Percentiles rank a stretch among this genome's conserved stretches.
These are phyloP conservation scores for Colletotrichum endophyticum DNA, from an alignment of 2,329 filamentous ascomycete genomes.

Conservation along the genomic window DNA sequence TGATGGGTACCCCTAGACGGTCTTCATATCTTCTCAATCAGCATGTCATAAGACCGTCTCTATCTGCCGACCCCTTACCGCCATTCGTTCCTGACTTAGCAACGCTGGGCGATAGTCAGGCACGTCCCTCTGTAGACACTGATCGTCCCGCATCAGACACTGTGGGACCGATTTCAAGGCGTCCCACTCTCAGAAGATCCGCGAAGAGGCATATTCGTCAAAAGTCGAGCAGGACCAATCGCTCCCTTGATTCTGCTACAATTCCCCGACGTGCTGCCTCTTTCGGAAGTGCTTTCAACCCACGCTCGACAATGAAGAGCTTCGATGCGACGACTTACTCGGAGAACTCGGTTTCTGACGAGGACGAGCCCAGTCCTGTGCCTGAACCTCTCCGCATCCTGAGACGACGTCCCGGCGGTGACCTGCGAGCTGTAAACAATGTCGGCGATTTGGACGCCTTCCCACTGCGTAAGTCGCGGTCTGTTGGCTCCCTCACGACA, in stretches of 20 bases:
- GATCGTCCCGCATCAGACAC: slow-evolving; percentile 36
- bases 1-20: slow-evolving; percentile 51
- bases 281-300: slow-evolving; percentile 59
- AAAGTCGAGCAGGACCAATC: slow-evolving; percentile 52
- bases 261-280: slow-evolving; percentile 64
- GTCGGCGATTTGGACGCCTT: slow-evolving; percentile 63
- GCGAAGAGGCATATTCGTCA: slow-evolving; percentile 44
- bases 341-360: slow-evolving; percentile 51
- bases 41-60: slow-evolving; percentile 40
- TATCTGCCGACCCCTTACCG: slow-evolving; percentile 46
- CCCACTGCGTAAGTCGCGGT: slow-evolving; percentile 57
- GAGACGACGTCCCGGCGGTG: slow-evolving; percentile 75
- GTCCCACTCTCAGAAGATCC: not conserved
- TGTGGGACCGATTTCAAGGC: slow-evolving; percentile 24
- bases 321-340: slow-evolving; percentile 66
- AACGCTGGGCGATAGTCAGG: slow-evolving; percentile 35
- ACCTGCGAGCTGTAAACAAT: slow-evolving; percentile 72
- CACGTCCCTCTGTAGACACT: slow-evolving; percentile 35
- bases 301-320: slow-evolving; percentile 58
- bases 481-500: slow-evolving; percentile 63
- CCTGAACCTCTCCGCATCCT: slow-evolving; percentile 66
- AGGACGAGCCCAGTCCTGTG: slow-evolving; percentile 44
- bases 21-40: slow-evolving; percentile 62
- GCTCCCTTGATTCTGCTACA: slow-evolving; percentile 51
- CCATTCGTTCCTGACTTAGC: slow-evolving; percentile 53